A percentile compares a stretch with the other conserved stretches of the same genome.
Conservation (phyloP, 2,329 filamentous ascomycete species). For the Ophiognomonia clavigignenti-juglandacearum region DNA sequence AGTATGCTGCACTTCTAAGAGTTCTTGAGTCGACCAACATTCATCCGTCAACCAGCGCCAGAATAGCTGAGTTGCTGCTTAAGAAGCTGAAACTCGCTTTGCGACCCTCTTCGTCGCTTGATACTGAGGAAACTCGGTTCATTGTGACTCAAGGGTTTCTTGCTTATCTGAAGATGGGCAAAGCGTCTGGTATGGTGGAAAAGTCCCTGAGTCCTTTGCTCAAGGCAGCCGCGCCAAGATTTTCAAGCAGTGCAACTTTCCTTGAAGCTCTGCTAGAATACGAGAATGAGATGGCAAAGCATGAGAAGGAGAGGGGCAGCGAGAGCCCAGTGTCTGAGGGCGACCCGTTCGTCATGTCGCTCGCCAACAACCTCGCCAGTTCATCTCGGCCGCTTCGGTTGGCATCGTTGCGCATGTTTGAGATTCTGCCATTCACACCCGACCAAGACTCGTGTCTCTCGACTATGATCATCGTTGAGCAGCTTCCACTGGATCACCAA, state of each 20-base stretch:
- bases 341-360: slow-evolving; percentile 56
- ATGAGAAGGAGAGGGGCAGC: slow-evolving; percentile 25
- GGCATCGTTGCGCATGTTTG: slow-evolving; percentile 67
- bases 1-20: slow-evolving; percentile 62
- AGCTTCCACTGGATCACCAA: slow-evolving; percentile 71
- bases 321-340: slow-evolving; percentile 49
- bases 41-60: slow-evolving; percentile 61
- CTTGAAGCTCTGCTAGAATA: slow-evolving; percentile 59
- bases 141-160: slow-evolving; percentile 71
- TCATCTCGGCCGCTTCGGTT: slow-evolving; percentile 71
- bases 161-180: slow-evolving; percentile 64
- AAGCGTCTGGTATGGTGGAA: slow-evolving; percentile 53
- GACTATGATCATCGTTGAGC: slow-evolving; percentile 73
- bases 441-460: slow-evolving; percentile 48
- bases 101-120: slow-evolving; percentile 52
- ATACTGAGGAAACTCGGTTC: slow-evolving; percentile 63
- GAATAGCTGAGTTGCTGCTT: slow-evolving; percentile 61
- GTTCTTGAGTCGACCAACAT: slow-evolving; percentile 58
- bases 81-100: slow-evolving; percentile 63
- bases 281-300: slow-evolving; percentile 30
- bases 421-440: slow-evolving; percentile 48
- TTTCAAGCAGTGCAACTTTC: slow-evolving; percentile 62
- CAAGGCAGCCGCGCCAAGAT: slow-evolving; percentile 60
- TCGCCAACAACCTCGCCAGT: slow-evolving; percentile 70
- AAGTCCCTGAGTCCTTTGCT: slow-evolving; percentile 59